Percentiles rank a stretch among this genome's conserved stretches.
Conservation (phyloP, 257 asterid genomes). For the Solanum verrucosum region DNA sequence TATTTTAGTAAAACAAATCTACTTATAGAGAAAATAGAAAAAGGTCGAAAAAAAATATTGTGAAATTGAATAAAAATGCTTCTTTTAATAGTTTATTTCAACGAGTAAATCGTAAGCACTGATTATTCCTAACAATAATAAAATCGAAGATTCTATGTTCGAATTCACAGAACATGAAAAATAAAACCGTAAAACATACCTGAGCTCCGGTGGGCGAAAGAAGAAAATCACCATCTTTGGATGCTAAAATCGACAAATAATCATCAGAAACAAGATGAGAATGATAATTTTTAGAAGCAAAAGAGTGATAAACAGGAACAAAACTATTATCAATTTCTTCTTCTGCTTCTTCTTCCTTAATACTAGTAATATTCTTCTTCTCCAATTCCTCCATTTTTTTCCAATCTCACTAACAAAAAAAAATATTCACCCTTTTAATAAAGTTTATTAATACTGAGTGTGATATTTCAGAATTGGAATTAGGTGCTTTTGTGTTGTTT, state of each 20-base stretch:
- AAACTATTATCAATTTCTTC: background rate
- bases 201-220: constrained; percentile 41
- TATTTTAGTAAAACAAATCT: background rate
- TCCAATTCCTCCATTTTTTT: background rate
- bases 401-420: background rate
- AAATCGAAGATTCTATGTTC: background rate
- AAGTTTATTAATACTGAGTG: background rate
- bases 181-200: constrained; percentile 3
- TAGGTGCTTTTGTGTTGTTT: background rate
- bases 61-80: no score
- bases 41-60: no score
- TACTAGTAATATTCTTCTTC: background rate
- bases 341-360: background rate
- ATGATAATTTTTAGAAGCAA: background rate
- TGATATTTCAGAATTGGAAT: background rate
- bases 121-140: background rate
- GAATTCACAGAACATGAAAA: background rate
- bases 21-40: background rate
- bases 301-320: background rate
- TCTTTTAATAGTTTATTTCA: background rate
- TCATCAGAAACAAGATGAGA: background rate
- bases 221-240: constrained; percentile 45
- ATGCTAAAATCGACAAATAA: constrained; percentile 26
- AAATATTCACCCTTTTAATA: no score
- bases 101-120: background rate